Conservation (phyloP, 2,329 filamentous ascomycete species). For the Didymellaceae sp. region DNA sequence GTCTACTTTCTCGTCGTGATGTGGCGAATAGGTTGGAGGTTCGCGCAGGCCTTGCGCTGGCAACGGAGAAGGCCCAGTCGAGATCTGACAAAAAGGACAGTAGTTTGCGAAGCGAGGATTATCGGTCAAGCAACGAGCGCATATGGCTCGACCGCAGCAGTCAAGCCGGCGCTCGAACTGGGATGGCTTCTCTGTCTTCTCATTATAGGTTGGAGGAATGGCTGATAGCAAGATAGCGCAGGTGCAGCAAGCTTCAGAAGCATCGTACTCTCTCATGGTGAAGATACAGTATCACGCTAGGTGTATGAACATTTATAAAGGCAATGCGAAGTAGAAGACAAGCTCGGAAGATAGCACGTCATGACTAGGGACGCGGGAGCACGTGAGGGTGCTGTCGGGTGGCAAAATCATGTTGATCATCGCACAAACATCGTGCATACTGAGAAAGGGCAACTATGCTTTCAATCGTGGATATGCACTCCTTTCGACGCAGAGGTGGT, state of each 20-base stretch:
- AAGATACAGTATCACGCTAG: background rate
- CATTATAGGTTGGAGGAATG: conserved; percentile 59
- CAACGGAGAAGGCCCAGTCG: conserved; percentile 64
- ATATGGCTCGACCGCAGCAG: conserved; percentile 76
- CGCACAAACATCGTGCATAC: background rate
- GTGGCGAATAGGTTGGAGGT: conserved; percentile 69
- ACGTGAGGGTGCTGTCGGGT: conserved; percentile 28
- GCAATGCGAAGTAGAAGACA: conserved; percentile 20
- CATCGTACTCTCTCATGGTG: conserved; percentile 19
- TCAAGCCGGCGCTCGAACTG: conserved; percentile 66
- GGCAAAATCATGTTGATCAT: conserved; percentile 1
- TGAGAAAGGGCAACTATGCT: no score
- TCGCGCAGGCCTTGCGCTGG: conserved; percentile 68
- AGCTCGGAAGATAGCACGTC: conserved; percentile 34
- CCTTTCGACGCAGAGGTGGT: no score
- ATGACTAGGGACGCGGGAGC: conserved; percentile 39
- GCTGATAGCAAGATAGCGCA: conserved; percentile 69
- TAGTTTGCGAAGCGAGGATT: conserved; percentile 72
- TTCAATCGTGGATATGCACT: no score
- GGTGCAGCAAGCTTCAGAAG: conserved; percentile 68
- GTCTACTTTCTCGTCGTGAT: conserved; percentile 31
- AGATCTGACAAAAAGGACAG: conserved; percentile 80
- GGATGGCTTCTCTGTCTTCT: conserved; percentile 66
- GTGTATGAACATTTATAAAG: conserved; percentile 5
- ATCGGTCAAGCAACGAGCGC: conserved; percentile 71